phyloP scores from a whole-genome alignment of 1,284 basidiomycete genomes.

The Melanopsichium pennsylvanicum region DNA sequence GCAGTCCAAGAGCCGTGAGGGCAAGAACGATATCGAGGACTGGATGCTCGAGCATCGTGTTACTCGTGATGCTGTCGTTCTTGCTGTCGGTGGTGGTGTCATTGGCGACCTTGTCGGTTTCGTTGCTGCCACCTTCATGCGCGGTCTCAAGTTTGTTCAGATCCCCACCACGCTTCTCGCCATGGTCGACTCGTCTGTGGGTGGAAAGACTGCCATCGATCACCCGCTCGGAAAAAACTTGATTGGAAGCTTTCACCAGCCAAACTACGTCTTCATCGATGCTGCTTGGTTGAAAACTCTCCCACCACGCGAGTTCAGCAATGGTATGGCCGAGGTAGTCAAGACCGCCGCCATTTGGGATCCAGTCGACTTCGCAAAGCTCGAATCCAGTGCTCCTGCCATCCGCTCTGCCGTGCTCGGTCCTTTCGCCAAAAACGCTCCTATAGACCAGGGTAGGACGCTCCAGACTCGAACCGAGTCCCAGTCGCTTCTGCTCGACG shows the following conservation, averaged over 20 bases:
- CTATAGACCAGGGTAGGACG: constrained; percentile 52
- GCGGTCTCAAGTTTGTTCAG: constrained; percentile 89
- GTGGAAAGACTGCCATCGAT: constrained; percentile 98
- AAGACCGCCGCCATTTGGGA: constrained; percentile 69
- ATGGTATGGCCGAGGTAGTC: constrained; percentile 98
- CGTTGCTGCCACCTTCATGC: constrained; percentile 83
- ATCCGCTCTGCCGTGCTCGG: constrained; percentile 62
- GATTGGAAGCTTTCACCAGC: constrained; percentile 98
- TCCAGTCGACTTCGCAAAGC: constrained; percentile 62
- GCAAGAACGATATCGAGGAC: constrained; percentile 93
- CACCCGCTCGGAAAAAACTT: constrained; percentile 97
- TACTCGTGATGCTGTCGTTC: constrained; percentile 89
- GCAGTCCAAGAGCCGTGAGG: constrained; percentile 86
- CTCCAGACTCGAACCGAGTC: constrained; percentile 57
- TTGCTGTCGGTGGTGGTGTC: constrained; percentile 94
- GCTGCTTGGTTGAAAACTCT: constrained; percentile 93
- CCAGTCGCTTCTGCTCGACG: constrained; percentile 63
- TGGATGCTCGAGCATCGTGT: constrained; percentile 87
- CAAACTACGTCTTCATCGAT: constrained; percentile 96
- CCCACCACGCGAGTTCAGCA: constrained; percentile 90
- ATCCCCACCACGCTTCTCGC: constrained; percentile 95
- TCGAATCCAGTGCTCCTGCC: constrained; percentile 58
- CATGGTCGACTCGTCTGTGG: constrained; percentile 98
- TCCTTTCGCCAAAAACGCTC: constrained; percentile 40
- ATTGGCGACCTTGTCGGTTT: constrained; percentile 94